Evolutionary conservation across 352 stramenopile species (phyloP).

Genomic region (Phytopythium aichiense): DNA sequence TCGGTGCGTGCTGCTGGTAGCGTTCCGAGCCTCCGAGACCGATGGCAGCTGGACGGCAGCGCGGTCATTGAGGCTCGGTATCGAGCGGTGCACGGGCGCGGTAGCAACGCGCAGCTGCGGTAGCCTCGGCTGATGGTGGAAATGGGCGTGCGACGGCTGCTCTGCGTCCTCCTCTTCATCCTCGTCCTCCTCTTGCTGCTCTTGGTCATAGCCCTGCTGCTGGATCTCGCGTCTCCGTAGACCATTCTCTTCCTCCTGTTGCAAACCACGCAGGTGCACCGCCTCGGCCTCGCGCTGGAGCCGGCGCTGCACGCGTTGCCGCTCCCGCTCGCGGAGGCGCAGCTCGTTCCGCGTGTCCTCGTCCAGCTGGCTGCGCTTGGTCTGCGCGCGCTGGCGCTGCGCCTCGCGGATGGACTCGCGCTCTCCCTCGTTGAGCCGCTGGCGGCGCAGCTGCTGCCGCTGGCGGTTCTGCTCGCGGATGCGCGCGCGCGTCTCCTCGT

Average conservation of each 20-base stretch:
- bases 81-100: neutral
- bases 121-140: slow-evolving; percentile 1
- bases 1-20: neutral
- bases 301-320: slow-evolving; percentile 31
- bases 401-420: slow-evolving; percentile 33
- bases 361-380: slow-evolving; percentile 39
- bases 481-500: slow-evolving; percentile 25
- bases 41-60: neutral
- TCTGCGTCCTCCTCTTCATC: slow-evolving; percentile 17
- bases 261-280: neutral
- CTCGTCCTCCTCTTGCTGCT: neutral
- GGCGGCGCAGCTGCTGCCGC: slow-evolving; percentile 46
- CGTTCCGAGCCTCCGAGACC: neutral
- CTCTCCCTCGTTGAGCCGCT: slow-evolving; percentile 35
- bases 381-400: slow-evolving; percentile 38
- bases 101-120: slow-evolving; percentile 18
- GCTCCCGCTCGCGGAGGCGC: slow-evolving; percentile 43
- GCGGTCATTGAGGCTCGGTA: neutral
- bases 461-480: slow-evolving; percentile 61
- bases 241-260: too few relatives aligned
- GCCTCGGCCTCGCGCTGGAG: slow-evolving; percentile 12
- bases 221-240: neutral
- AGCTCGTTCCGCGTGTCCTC: slow-evolving; percentile 30
- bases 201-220: neutral
- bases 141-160: slow-evolving; percentile 9